Evolutionary conservation across 306 rosid species (phyloP).

Genomic region (Senna tora): DNA sequence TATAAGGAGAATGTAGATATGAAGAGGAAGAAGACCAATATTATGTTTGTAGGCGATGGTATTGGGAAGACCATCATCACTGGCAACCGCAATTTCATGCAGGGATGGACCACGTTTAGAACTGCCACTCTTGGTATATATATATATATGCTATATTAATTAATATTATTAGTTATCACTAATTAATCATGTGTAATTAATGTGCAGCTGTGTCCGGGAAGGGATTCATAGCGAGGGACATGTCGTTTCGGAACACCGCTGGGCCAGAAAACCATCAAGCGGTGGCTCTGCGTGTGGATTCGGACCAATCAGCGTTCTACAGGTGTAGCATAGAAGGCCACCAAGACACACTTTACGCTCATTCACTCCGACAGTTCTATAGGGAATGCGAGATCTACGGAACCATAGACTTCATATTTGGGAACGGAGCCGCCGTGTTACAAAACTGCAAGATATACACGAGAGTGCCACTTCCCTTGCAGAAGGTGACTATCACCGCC

Average conservation of each 20-base stretch:
- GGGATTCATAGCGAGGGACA: slow-evolving; percentile 80
- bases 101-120: slow-evolving; percentile 97
- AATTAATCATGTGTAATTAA: too few species aligned
- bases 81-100: slow-evolving; percentile 77
- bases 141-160: too few species aligned
- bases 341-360: slow-evolving; percentile 90
- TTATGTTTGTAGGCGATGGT: slow-evolving; percentile 85
- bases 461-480: slow-evolving; percentile 68
- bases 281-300: slow-evolving; percentile 83
- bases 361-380: slow-evolving; percentile 77
- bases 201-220: slow-evolving; percentile 75
- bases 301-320: slow-evolving; percentile 84
- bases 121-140: slow-evolving; percentile 93
- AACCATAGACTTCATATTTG: slow-evolving; percentile 86
- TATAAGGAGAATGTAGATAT: slow-evolving; percentile 81
- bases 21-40: slow-evolving; percentile 85
- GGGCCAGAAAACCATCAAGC: slow-evolving; percentile 75
- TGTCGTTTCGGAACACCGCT: slow-evolving; percentile 75
- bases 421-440: slow-evolving; percentile 80
- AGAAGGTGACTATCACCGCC: slow-evolving; percentile 82
- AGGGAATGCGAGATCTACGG: slow-evolving; percentile 79
- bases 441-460: slow-evolving; percentile 83
- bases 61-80: slow-evolving; percentile 79
- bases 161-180: too few species aligned
- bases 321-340: slow-evolving; percentile 80